These are phyloP conservation scores for Scytalidium lignicola DNA, from an alignment of 2,329 filamentous ascomycete species.

Conservation along the genomic window DNA sequence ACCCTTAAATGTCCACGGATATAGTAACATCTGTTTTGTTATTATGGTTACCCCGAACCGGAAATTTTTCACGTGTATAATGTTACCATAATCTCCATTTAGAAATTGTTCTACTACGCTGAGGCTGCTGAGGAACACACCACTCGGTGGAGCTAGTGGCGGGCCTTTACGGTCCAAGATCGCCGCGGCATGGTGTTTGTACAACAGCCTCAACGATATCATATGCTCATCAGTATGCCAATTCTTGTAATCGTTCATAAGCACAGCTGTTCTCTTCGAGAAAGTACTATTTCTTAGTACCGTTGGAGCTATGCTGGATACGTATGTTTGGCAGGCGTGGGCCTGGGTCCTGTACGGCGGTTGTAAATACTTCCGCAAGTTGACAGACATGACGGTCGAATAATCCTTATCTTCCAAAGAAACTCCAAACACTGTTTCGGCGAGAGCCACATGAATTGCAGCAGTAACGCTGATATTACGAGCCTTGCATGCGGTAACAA, in stretches of 20 bases:
- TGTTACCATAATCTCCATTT: not conserved
- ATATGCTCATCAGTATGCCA: conserved; percentile 7
- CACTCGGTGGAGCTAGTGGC: conserved; percentile 9
- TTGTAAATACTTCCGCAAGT: conserved; percentile 9
- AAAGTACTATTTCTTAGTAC: conserved; percentile 6
- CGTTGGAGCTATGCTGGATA: conserved; percentile 7
- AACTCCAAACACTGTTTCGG: conserved; percentile 8
- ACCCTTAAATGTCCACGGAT: conserved; percentile 12
- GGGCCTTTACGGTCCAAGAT: conserved; percentile 5
- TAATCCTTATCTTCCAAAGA: not conserved
- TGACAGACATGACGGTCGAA: conserved; percentile 11
- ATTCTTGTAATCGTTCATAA: conserved; percentile 8
- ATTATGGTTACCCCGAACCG: conserved; percentile 13
- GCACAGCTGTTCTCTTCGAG: conserved; percentile 1
- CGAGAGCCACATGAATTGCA: conserved; percentile 9
- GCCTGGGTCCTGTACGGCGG: conserved; percentile 9
- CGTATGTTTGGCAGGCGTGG: conserved; percentile 12
- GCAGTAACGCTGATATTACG: conserved; percentile 10
- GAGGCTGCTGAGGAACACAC: conserved; percentile 10
- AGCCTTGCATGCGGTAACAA: conserved; percentile 10
- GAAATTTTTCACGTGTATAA: conserved; percentile 5
- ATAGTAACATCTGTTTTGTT: conserved; percentile 14
- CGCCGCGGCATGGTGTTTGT: conserved; percentile 5
- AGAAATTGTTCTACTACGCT: conserved; percentile 9
- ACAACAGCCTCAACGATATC: conserved; percentile 6